Evolutionary conservation across 352 stramenopile genomes (phyloP), one percentile per base, ranked within the genome.

Genomic region (Phytophthora sansomeana): DNA sequence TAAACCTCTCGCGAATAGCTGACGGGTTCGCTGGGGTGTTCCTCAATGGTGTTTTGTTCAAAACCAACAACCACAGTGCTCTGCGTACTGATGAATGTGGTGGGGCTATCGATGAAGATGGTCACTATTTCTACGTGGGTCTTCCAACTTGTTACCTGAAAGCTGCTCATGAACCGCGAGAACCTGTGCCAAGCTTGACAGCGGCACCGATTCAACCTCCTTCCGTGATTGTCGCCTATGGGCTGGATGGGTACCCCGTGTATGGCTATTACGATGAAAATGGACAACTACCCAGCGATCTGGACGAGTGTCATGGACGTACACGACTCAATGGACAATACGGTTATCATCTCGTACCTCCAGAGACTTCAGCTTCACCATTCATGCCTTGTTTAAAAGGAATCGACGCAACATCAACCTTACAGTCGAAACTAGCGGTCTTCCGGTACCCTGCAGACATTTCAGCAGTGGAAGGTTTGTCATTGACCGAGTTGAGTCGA

Each of bases 381-480:
- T 89, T 89, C 13, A 83, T 88, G 63, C 74, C 78, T n/a, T 93
- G 84, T 36, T 56, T 91, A 5, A 83, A 77, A 54, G 84, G 72
- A 4, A 75, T 86, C 8, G 72, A 80, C 6, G 52, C 73, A 3
- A 56, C 62, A 3, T 52, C 64, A 33, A 17, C 39, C 13, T 32
- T 38, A 13, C 35, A 48, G n/a, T 38, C 52, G 16, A 47, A 63
- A 6, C 72, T 89, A 4, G 39, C 54, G 0, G 80, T 84, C 4
- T 91, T 91, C 32, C 78, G 77, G 0, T 83, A 63, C 11, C 83
- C 78, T 1, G 65, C 70, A 0, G 69, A 86, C 39, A 77, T 91
- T 33, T 72, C 66, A 17, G 76, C 67, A 26, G 66, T 91, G 8
- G 72, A 89, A 57, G 77, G 77, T 1, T 69, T 93, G 14, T 75